These are phyloP conservation scores for Leptographium galeiforme DNA, from an alignment of 2,329 filamentous ascomycete species.

Conservation along the genomic window DNA sequence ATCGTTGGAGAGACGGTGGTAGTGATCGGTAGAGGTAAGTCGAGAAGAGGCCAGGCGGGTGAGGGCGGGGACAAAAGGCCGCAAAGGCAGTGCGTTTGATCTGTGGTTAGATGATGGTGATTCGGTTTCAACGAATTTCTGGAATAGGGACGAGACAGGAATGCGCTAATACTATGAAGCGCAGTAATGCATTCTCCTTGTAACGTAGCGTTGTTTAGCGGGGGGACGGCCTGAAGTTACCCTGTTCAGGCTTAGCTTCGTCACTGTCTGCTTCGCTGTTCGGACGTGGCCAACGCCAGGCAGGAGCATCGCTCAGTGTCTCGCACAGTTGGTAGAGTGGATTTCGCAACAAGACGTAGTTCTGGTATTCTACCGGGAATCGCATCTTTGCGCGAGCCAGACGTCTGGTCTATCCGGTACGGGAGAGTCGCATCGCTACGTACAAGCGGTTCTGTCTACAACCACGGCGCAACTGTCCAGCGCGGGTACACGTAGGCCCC, in stretches of 20 bases:
- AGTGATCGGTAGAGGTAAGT: background rate
- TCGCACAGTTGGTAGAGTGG: too few species aligned
- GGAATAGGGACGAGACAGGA: background rate
- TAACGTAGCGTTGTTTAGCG: background rate
- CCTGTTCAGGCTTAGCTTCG: too few species aligned
- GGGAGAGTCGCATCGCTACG: too few species aligned
- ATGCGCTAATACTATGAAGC: constrained; percentile 1
- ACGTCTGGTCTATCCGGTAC: too few species aligned
- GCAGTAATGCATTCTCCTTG: background rate
- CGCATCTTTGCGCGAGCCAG: too few species aligned
- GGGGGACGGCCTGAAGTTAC: too few species aligned
- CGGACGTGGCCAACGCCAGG: too few species aligned
- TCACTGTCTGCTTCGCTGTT: too few species aligned
- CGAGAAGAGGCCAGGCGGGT: background rate
- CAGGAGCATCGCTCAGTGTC: too few species aligned
- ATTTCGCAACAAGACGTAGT: too few species aligned
- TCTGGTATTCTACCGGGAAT: too few species aligned
- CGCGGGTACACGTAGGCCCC: constrained; percentile 29
- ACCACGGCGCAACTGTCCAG: constrained; percentile 25
- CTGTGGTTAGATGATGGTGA: constrained; percentile 2
- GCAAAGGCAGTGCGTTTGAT: background rate
- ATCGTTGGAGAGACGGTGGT: background rate
- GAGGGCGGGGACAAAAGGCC: background rate
- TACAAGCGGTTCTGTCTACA: background rate
- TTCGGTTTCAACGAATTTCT: constrained; percentile 6